Evolutionary conservation across 2,329 filamentous ascomycete species (phyloP), one percentile per base, ranked within the genome.

Genomic region (Verticillium longisporum): DNA sequence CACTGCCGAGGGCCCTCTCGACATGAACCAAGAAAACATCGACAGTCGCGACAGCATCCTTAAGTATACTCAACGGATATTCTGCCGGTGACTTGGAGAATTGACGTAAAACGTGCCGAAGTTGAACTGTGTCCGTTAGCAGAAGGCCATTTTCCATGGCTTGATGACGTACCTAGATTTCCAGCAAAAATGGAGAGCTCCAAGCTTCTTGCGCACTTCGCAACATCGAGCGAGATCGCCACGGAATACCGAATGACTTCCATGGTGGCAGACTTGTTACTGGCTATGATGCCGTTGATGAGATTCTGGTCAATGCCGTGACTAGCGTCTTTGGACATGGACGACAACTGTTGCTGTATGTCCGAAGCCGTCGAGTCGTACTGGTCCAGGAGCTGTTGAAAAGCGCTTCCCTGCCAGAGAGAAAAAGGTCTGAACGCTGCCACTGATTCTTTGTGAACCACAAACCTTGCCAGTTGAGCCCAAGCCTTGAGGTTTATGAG

Each of bases 401-500:
- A 85, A 36, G 88, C 78, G 21, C 74, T 77, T 64, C 79, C 81
- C 63, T 85, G 81, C 87, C 87, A 79, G 32, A 66, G 66, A 7
- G 67, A 64, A 56, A 79, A 74, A 2, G 77, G 71, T 31, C 75
- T 77, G 60, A 88, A 84, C 0, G 80, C 77, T 34, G 74, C 76
- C 15, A 80, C 81, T 1, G 75, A 71, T 53, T 77, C 73, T 7
- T 69, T 66, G 41, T 73, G 72, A 33, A 76, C 75, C 31, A 88
- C 70, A 66, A 86, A 89, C 18, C 80, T 79, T 1, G 85, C 80
- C 33, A 89, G 74, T 65, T 88, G 85, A 59, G 74, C 80, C 86
- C 87, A 89, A 7, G 86, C 80, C 56, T 83, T 79, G 15, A 89
- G 68, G 62, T 83, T 88, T 65, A 88, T 87, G 34, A 86, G 72